phyloP scores from a whole-genome alignment of 495 filamentous ascomycete species.

The Neurospora sp. region DNA sequence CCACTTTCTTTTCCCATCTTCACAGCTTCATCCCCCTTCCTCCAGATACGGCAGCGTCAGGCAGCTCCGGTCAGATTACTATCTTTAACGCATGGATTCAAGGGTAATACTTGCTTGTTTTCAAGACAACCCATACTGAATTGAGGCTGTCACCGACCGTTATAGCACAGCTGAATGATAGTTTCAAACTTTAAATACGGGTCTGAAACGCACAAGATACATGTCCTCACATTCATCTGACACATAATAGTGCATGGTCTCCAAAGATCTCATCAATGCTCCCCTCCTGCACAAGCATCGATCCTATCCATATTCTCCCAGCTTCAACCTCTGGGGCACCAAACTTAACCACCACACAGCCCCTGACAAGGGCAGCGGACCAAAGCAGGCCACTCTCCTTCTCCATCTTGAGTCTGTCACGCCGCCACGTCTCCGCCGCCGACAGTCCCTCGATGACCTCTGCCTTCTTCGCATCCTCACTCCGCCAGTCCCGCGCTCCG shows the following conservation, averaged over 20 bases:
- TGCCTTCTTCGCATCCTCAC: slow-evolving; percentile 33
- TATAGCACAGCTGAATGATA: not conserved
- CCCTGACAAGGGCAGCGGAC: slow-evolving; percentile 75
- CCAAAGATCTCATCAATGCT: slow-evolving; percentile 39
- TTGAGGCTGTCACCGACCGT: not conserved
- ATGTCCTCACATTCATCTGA: slow-evolving; percentile 20
- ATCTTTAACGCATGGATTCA: not conserved
- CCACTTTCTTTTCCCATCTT: not conserved
- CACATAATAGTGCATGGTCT: slow-evolving; percentile 42
- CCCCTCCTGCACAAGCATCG: slow-evolving; percentile 41
- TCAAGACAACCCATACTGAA: not conserved
- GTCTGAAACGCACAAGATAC: no score
- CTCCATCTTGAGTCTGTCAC: slow-evolving; percentile 39
- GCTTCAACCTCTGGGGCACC: slow-evolving; percentile 42
- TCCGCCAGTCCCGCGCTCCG: slow-evolving; percentile 70
- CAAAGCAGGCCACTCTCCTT: slow-evolving; percentile 56
- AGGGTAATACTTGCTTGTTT: not conserved
- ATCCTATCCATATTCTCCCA: slow-evolving; percentile 40
- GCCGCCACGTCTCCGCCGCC: slow-evolving; percentile 33
- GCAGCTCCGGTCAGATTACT: not conserved
- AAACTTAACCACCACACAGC: slow-evolving; percentile 86
- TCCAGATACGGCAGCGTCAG: not conserved
- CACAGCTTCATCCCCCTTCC: not conserved
- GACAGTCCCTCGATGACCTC: slow-evolving; percentile 16
- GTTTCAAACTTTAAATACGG: not conserved